Evolutionary conservation across 306 rosid genomes (phyloP), one percentile per base, ranked within the genome.

Genomic region (Trifolium repens): DNA sequence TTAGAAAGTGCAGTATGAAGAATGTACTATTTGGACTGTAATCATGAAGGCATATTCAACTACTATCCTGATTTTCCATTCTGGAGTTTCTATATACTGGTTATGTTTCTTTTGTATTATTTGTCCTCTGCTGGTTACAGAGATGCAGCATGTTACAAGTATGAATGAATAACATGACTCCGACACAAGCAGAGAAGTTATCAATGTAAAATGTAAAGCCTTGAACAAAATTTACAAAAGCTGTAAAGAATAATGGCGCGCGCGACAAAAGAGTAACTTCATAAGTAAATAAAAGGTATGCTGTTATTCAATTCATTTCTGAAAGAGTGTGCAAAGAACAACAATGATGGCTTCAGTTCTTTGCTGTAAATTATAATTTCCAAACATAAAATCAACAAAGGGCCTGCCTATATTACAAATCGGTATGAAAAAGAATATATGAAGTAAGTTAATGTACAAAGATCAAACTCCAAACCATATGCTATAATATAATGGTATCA

Each of bases 351-450:
- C 54, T 34, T 62, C 57, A 46, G 66, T 74, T 46, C 53, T 16
- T 58, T 77, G 61, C 82, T 84, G 66, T 35, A 63, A 55, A 64
- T 66, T 60, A 72, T 34, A 62, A 47, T 73, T 72, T 53, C 76
- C 72, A 80, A 83, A 79, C 67, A 79, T 46, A 78, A 68, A 43
- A 76, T 61, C 79, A 71, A 47, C 82, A 52, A 71, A 70, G 73
- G 73, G 81, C 59, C 70, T 69, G 83, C 68, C 87, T 69, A 79
- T 68, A 68, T 68, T 68, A 68, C 73, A 80, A 85, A 71, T 80
- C 85, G 32, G 88, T 71, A 75, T 71, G 67, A 78, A 71, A 68
- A 74, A 67, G 53, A 69, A 49, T 67, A 79, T 65, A 43, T 30
- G 24, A 79, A 73, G 77, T 70, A 78, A 71, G 73, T 71, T 79